Conservation (phyloP, 371 early-diverging fungal species). For the Aphelidium insulamus region DNA sequence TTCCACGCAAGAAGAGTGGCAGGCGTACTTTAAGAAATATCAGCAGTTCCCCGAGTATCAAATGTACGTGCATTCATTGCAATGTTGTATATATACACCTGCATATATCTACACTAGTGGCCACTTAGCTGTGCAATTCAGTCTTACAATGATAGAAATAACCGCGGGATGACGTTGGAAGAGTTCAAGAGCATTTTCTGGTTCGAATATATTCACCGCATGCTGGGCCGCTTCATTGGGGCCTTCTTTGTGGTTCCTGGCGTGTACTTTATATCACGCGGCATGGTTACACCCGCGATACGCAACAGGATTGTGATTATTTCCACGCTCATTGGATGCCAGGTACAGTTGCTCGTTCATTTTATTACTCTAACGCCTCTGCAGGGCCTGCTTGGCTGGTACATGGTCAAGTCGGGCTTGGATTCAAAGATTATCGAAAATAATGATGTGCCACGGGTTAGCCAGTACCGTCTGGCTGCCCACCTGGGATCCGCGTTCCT, state of each 20-base stretch:
- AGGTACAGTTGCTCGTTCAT: conserved; percentile 17
- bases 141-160: conserved; percentile 28
- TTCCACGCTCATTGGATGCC: conserved; percentile 56
- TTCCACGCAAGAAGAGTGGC: conserved; percentile 64
- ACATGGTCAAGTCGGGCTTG: conserved; percentile 87
- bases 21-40: conserved; percentile 85
- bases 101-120: not conserved
- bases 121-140: not conserved
- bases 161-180: conserved; percentile 61
- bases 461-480: conserved; percentile 78
- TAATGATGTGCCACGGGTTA: conserved; percentile 71
- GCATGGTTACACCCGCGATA: conserved; percentile 41
- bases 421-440: conserved; percentile 51
- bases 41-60: conserved; percentile 91
- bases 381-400: conserved; percentile 87
- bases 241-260: conserved; percentile 63
- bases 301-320: conserved; percentile 45
- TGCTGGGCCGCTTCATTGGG: conserved; percentile 83
- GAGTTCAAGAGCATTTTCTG: conserved; percentile 92
- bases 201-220: conserved; percentile 91
- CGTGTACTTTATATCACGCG: conserved; percentile 54
- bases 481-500: conserved; percentile 77
- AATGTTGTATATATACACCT: not conserved
- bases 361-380: conserved; percentile 1
- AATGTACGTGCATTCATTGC: conserved; percentile 42